phyloP scores from a whole-genome alignment of 78 protist species.

The Paulinella micropora region DNA sequence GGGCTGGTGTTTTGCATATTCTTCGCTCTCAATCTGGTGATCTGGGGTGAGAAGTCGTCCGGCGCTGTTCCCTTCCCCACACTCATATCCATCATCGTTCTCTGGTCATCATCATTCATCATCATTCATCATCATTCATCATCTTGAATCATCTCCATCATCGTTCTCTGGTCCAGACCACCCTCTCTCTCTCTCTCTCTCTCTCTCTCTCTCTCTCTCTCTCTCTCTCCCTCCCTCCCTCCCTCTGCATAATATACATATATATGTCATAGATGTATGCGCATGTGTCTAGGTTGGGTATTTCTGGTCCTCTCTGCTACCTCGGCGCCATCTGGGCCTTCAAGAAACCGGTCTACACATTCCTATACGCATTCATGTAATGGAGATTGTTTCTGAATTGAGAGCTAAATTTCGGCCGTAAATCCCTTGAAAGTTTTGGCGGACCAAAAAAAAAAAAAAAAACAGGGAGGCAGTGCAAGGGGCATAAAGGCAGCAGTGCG shows the following conservation, averaged over 20 bases:
- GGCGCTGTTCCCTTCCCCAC: slow-evolving; percentile 71
- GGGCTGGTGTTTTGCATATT: slow-evolving; percentile 51
- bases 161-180: no score
- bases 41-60: slow-evolving; percentile 58
- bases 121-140: no score
- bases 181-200: slow-evolving; percentile 15
- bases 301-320: slow-evolving; percentile 61
- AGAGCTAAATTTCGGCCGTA: neutral
- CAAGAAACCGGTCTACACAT: neutral
- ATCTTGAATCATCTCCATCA: no score
- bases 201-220: slow-evolving; percentile 16
- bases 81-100: slow-evolving; percentile 1
- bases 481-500: no score
- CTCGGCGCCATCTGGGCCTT: slow-evolving; percentile 27
- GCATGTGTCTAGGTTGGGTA: no score
- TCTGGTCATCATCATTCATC: no score
- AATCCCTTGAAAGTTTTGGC: neutral
- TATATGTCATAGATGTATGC: no score
- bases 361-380: neutral
- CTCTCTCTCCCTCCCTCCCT: slow-evolving; percentile 14
- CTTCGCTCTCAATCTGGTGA: slow-evolving; percentile 57
- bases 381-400: neutral
- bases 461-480: no score
- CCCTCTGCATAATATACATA: no score
- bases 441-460: neutral